phyloP scores from a whole-genome alignment of 108 stramenopile genomes.

The Skeletonema tropicum region DNA sequence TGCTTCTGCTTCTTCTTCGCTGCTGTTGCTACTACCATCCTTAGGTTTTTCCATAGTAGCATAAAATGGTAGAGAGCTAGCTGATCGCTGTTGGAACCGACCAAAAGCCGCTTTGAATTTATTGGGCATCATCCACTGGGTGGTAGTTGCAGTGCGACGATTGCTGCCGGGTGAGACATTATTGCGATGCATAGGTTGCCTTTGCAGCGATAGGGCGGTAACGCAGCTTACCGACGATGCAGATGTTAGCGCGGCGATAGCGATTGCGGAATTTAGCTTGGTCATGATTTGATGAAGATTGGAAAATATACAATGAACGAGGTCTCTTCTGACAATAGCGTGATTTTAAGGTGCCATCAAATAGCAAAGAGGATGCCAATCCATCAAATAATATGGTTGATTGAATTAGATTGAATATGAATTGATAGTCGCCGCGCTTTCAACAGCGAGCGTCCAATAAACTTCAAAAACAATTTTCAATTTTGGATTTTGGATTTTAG shows the following conservation, averaged over 20 bases:
- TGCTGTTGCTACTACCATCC: constrained; percentile 6
- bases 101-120: constrained; percentile 10
- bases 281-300: background rate
- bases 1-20: background rate
- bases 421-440: too few relatives aligned
- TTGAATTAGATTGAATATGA: too few relatives aligned
- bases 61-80: background rate
- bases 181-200: background rate
- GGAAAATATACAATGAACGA: background rate
- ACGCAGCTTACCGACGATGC: constrained; percentile 1
- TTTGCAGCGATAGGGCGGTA: background rate
- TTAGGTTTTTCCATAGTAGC: constrained; percentile 1
- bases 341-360: background rate
- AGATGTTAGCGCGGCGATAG: constrained; percentile 3
- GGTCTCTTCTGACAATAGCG: too few relatives aligned
- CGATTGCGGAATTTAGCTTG: background rate
- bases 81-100: background rate
- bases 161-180: background rate
- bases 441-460: too few relatives aligned
- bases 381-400: too few relatives aligned
- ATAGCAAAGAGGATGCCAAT: background rate
- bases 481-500: background rate
- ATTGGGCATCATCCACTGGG: constrained; percentile 15
- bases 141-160: constrained; percentile 2
- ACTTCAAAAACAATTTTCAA: too few relatives aligned